Evolutionary conservation across 2,329 filamentous ascomycete species (phyloP).

Genomic region (Penicillium sp.): DNA sequence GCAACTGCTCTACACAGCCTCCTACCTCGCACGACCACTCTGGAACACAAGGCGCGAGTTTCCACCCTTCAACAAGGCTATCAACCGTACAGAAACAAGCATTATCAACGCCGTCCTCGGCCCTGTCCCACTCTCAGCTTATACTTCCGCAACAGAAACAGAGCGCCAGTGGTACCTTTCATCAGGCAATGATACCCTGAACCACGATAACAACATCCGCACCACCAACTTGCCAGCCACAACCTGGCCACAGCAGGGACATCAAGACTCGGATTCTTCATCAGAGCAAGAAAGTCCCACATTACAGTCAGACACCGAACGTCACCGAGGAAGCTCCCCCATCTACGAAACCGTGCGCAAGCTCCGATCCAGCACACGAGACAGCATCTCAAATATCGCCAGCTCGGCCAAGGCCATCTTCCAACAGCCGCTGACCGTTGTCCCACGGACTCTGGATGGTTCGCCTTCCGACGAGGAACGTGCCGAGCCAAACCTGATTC

Average conservation of each 20-base stretch:
- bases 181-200: not conserved
- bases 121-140: conserved; percentile 19
- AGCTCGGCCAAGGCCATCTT: conserved; percentile 1
- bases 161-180: conserved; percentile 2
- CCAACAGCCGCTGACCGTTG: not conserved
- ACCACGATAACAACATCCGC: not conserved
- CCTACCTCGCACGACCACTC: conserved; percentile 17
- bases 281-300: not conserved
- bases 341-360: conserved; percentile 14
- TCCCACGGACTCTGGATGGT: not conserved
- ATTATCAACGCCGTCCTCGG: conserved; percentile 24
- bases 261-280: not conserved
- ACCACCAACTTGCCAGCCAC: not conserved
- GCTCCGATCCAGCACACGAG: not conserved
- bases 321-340: not conserved
- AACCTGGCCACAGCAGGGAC: not conserved
- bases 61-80: conserved; percentile 17
- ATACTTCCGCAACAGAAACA: conserved; percentile 16
- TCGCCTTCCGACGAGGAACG: not conserved
- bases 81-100: conserved; percentile 25
- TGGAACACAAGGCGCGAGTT: conserved; percentile 11
- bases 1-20: conserved; percentile 27
- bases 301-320: not conserved
- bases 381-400: conserved; percentile 4
- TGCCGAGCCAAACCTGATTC: not conserved